Percentiles rank a stretch among this genome's conserved stretches.
These are phyloP conservation scores for Leccinum disarticulatum DNA, from an alignment of 768 basidiomycete species.

Conservation along the genomic window DNA sequence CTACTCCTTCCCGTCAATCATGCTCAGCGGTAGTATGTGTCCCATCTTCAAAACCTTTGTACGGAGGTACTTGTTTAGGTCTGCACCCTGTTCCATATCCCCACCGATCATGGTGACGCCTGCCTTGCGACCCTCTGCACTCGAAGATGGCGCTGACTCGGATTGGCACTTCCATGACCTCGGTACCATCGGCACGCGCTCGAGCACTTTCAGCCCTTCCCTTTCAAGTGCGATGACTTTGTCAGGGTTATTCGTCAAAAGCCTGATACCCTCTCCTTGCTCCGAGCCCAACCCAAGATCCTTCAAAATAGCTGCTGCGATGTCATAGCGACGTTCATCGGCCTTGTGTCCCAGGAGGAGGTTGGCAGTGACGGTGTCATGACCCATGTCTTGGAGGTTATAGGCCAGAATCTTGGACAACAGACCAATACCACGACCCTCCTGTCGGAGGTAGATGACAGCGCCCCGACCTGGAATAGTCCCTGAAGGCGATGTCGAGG, in stretches of 20 bases:
- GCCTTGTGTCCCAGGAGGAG: conserved; percentile 92
- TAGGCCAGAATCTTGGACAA: conserved; percentile 96
- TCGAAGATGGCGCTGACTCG: conserved; percentile 7
- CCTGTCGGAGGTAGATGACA: conserved; percentile 93
- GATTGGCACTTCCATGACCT: conserved; percentile 64
- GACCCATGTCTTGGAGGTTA: conserved; percentile 95
- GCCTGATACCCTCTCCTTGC: conserved; percentile 57
- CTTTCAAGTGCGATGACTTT: conserved; percentile 85
- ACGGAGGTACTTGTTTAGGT: conserved; percentile 91
- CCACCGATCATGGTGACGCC: conserved; percentile 85
- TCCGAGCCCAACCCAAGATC: conserved; percentile 77
- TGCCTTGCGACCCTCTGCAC: conserved; percentile 36
- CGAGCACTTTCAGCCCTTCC: conserved; percentile 76
- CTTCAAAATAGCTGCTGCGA: conserved; percentile 86
- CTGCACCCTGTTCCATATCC: conserved; percentile 71
- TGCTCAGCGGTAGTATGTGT: conserved; percentile 70
- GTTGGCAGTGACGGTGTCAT: conserved; percentile 99
- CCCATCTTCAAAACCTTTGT: conserved; percentile 99
- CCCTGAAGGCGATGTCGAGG: conserved; percentile 38
- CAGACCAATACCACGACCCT: conserved; percentile 95
- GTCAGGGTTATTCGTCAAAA: conserved; percentile 98
- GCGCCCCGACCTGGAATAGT: conserved; percentile 84
- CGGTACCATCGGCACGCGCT: conserved; percentile 94
- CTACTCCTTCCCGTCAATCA: conserved; percentile 14
- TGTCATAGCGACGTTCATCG: conserved; percentile 90